Conservation (phyloP, 163 green algal species). For the Chlamydomonas reinhardtii region DNA sequence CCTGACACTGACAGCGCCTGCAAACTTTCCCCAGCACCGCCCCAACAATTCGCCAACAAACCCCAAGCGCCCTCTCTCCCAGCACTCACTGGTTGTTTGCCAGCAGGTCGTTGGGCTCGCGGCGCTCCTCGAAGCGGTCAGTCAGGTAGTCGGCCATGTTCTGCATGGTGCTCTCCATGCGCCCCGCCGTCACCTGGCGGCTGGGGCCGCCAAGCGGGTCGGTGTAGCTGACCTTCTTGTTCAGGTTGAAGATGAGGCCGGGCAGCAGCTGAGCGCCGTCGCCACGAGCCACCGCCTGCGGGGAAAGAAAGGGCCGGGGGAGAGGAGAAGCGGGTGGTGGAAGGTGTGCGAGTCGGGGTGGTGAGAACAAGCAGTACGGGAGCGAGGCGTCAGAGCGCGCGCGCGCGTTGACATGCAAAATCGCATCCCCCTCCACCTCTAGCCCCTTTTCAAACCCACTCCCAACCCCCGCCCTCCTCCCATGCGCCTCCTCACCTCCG, state of each 20-base stretch:
- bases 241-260: constrained; percentile 97
- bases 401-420: too few relatives aligned
- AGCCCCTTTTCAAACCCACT: too few relatives aligned
- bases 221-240: constrained; percentile 87
- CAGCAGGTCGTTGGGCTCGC: not conserved
- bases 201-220: constrained; percentile 54
- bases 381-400: too few relatives aligned
- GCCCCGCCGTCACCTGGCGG: constrained; percentile 75
- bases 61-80: too few relatives aligned
- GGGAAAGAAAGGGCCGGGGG: not conserved
- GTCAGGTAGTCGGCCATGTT: constrained; percentile 95
- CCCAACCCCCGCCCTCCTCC: too few relatives aligned
- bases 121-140: constrained; percentile 26
- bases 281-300: constrained; percentile 44
- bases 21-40: too few relatives aligned
- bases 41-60: too few relatives aligned
- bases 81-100: too few relatives aligned
- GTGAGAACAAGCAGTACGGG: too few relatives aligned
- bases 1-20: too few relatives aligned
- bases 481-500: not conserved
- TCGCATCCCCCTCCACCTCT: too few relatives aligned
- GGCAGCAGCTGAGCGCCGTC: constrained; percentile 80
- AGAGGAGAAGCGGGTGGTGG: not conserved
- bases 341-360: too few relatives aligned
- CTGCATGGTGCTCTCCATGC: constrained; percentile 99